Evolutionary conservation across 208 protist genomes (phyloP), one percentile per base, ranked within the genome.

Genomic region (Leishmania arabica): DNA sequence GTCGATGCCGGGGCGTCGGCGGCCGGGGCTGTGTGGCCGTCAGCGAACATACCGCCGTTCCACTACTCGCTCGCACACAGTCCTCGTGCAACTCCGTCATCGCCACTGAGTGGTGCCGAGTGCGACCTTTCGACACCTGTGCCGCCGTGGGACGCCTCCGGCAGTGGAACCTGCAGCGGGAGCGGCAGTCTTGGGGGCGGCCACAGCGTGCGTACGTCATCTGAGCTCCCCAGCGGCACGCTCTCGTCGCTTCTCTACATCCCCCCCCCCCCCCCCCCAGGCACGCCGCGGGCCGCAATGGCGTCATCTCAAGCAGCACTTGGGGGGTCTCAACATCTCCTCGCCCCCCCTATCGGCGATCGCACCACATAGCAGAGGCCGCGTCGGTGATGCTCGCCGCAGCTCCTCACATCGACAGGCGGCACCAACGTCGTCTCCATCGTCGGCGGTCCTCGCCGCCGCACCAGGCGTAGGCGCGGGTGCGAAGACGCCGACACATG

Each of bases 201-300:
- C 2, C 60, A 13, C 45, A 69, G 76, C 34, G 45, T n/a, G 13
- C 45, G 64, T 37, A 56, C 4, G 40, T 79, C 76, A 40, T 72
- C 47, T 34, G 76, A 79, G 37, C 8, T 79, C 31, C 45, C 76
- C 21, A 79, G 62, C n/a, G 21, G 62, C 64, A 79, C 76, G 0
- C 78, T 86, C 34, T 78, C 72, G 27, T 86, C 82, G 2, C 53
- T 86, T n/a, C 74, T 86, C 51, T 86, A 86, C 74, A 72, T 86
- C 37, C 34, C 34, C 4, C 82, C 82, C 19, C 37, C 34, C 34
- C 4, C 82, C 82, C 19, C 78, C 72, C 24, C 78, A 86, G 82
- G 74, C 80, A 62, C 82, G 82, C 7, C 72, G 82, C 19, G 82
- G 82, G 7, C 73, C 77, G 60, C 77, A 86, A 60, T 86, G 82